Evolutionary conservation across 495 filamentous ascomycete species (phyloP).

Genomic region (Penicillium dipodomyicola): DNA sequence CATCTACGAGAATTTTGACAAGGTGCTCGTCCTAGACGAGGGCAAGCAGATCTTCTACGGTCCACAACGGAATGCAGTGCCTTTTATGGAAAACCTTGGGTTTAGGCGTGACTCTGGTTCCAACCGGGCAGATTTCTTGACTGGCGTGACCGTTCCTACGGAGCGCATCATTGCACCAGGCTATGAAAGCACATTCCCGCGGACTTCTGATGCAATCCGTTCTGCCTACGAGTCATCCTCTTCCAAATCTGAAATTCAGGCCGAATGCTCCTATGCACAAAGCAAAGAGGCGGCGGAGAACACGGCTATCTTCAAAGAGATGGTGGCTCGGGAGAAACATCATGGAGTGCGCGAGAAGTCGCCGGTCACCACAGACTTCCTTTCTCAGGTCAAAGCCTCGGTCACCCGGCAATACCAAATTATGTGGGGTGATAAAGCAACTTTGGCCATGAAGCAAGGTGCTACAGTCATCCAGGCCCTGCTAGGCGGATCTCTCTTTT

Average conservation of each 20-base stretch:
- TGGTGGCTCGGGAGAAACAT: slow-evolving; percentile 38
- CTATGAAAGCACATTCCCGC: slow-evolving; percentile 37
- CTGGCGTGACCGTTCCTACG: slow-evolving; percentile 44
- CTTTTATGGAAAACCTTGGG: slow-evolving; percentile 59
- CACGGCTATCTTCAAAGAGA: slow-evolving; percentile 44
- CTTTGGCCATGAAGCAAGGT: slow-evolving; percentile 54
- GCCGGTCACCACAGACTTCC: not conserved
- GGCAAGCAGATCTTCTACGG: slow-evolving; percentile 67
- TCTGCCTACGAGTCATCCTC: slow-evolving; percentile 34
- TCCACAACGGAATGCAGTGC: slow-evolving; percentile 49
- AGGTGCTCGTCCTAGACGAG: slow-evolving; percentile 57
- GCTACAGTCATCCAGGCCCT: slow-evolving; percentile 33
- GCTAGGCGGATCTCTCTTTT: slow-evolving; percentile 36
- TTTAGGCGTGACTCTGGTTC: slow-evolving; percentile 53
- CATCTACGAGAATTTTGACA: slow-evolving; percentile 67
- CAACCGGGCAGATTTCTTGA: slow-evolving; percentile 65
- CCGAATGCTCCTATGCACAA: slow-evolving; percentile 46
- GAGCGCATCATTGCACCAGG: slow-evolving; percentile 55
- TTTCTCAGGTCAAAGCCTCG: slow-evolving; percentile 50
- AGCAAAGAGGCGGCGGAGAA: slow-evolving; percentile 33
- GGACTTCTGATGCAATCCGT: slow-evolving; percentile 33
- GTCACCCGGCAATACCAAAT: slow-evolving; percentile 51
- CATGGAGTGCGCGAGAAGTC: slow-evolving; percentile 9
- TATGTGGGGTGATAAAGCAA: slow-evolving; percentile 54
- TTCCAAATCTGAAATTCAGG: slow-evolving; percentile 28